Base-by-base conservation (phyloP, 108 stramenopile species). In the Cyclotella atomus region DNA sequence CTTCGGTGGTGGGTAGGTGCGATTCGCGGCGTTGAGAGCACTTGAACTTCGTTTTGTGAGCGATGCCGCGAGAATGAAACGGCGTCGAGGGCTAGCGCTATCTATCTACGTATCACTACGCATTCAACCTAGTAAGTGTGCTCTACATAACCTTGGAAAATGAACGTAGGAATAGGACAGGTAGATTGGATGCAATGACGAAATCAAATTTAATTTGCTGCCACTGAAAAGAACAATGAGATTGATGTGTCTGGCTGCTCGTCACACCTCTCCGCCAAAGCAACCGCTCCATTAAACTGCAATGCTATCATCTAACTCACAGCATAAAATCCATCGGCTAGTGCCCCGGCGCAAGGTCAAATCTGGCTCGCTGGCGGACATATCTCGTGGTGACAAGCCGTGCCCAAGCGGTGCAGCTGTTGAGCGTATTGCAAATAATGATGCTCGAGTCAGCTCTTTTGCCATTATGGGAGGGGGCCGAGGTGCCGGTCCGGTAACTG, bases 311-410 rank as follows among this genome's bases (percentile, higher is more conserved):
- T 43, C 64, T 33, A 47, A 65, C 64, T 30, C 64, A 4, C 45
- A 47, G 35, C 64, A 46, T 9, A 49, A 65, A n/a, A 32, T 65
- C 35, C 64, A 65, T 29, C 44, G 46, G 0, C 64, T 65, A 8
- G 45, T 65, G 29, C 64, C 64, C 16, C 64, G 64, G 1, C 64
- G 64, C 24, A 65, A 65, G 64, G 45, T 47, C 64, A 62, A 62
- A 30, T 14, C 43, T 10, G 46, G 45, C 0, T 30, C 17, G 9
- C 28, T 65, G 4, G 28, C 29, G 45, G 46, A 49, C 15, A 65
- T 32, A 30, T 14, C 45, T 41, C 61, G 21, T 19, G n/a, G n/a
- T 7, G 12, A 41, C 38, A 41, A 41, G 29, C 15, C 57, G 57
- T n/a, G n/a, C n/a, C n/a, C n/a, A n/a, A 53, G 10, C 19, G 2